phyloP scores from a whole-genome alignment of 2,329 filamentous ascomycete genomes.

The Phaeosphaeriaceae sp. region DNA sequence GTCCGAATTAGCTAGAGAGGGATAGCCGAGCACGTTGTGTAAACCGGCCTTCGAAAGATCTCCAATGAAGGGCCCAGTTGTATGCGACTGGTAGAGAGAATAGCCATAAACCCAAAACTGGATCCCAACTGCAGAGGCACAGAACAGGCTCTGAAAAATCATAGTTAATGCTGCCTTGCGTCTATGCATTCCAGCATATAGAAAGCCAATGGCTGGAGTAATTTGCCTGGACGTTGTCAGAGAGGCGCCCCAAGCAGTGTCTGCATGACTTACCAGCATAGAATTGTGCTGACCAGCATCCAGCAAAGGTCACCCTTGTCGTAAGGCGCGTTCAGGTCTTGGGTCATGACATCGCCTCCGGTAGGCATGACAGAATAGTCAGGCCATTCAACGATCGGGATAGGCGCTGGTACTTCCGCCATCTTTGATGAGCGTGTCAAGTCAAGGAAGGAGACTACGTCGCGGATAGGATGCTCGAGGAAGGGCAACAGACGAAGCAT shows the following conservation, averaged over 20 bases:
- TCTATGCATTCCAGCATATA: constrained; percentile 45
- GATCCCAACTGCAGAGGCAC: constrained; percentile 54
- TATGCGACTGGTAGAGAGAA: constrained; percentile 51
- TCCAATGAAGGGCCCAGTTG: constrained; percentile 35
- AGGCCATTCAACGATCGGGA: constrained; percentile 51
- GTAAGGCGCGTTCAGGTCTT: constrained; percentile 55
- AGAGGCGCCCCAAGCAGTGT: not conserved
- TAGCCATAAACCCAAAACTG: constrained; percentile 59
- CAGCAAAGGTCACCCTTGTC: constrained; percentile 58
- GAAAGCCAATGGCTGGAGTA: constrained; percentile 43
- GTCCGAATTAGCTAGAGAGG: constrained; percentile 40
- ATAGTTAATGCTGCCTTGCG: constrained; percentile 51
- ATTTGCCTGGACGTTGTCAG: constrained; percentile 34
- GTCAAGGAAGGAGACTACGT: not conserved
- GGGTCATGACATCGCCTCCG: constrained; percentile 54
- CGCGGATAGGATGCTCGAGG: not conserved
- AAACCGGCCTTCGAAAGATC: constrained; percentile 40
- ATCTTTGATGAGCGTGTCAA: constrained; percentile 14
- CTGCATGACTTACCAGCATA: constrained; percentile 36
- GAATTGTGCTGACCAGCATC: constrained; percentile 43
- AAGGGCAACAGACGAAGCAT: not conserved
- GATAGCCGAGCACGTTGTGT: constrained; percentile 38
- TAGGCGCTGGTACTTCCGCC: constrained; percentile 35
- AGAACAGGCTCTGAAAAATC: constrained; percentile 58
- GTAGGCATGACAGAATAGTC: constrained; percentile 51